phyloP scores from a whole-genome alignment of 352 stramenopile genomes.

The Detonula confervacea region DNA sequence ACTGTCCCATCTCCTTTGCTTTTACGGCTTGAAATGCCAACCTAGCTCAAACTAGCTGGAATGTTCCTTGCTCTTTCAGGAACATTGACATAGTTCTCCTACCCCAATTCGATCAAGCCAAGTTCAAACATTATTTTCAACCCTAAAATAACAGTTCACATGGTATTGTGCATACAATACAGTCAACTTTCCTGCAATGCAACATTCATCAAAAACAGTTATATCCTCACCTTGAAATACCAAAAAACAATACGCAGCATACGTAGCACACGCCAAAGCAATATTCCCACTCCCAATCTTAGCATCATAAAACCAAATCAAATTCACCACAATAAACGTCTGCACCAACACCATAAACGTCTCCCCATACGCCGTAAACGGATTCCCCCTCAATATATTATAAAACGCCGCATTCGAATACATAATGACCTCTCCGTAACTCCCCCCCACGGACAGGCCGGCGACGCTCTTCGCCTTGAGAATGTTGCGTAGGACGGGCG shows the following conservation, averaged over 20 bases:
- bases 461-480: constrained; percentile 46
- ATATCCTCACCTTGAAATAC: constrained; percentile 37
- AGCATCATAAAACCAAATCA: constrained; percentile 63
- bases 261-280: constrained; percentile 26
- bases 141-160: too few relatives aligned
- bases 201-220: too few relatives aligned
- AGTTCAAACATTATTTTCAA: too few relatives aligned
- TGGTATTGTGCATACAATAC: too few relatives aligned
- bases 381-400: constrained; percentile 64
- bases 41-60: too few relatives aligned
- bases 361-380: constrained; percentile 80
- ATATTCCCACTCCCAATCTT: constrained; percentile 37
- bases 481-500: constrained; percentile 76
- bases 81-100: too few relatives aligned
- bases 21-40: too few relatives aligned
- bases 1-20: too few relatives aligned
- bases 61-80: too few relatives aligned
- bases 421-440: constrained; percentile 72
- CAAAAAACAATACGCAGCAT: constrained; percentile 53
- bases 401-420: constrained; percentile 77
- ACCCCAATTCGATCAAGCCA: too few relatives aligned
- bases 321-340: constrained; percentile 53
- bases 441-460: constrained; percentile 54
- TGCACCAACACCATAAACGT: constrained; percentile 69
- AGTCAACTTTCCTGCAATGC: too few relatives aligned